phyloP scores from a whole-genome alignment of 345 rosid genomes.

The Chamaenerion angustifolium region DNA sequence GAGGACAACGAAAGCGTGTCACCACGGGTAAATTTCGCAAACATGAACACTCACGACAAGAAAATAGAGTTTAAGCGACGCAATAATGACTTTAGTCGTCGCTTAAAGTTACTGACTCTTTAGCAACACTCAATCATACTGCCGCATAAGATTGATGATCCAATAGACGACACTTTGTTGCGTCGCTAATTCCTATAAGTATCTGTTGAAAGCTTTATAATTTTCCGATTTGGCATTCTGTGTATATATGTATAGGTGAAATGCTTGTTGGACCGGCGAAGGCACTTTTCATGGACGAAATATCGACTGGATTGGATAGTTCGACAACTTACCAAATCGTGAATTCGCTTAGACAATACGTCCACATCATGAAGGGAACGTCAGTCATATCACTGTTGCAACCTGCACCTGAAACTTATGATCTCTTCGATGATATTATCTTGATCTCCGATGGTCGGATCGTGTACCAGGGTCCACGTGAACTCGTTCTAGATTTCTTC shows the following conservation, averaged over 20 bases:
- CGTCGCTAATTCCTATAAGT: no score
- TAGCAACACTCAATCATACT: no score
- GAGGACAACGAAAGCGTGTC: conserved; percentile 29
- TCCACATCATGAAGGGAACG: conserved; percentile 49
- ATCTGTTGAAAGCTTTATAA: no score
- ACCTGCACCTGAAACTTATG: conserved; percentile 70
- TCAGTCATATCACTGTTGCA: conserved; percentile 65
- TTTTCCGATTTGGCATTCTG: neutral
- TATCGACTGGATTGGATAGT: conserved; percentile 70
- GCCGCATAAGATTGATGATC: no score
- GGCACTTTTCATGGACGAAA: conserved; percentile 66
- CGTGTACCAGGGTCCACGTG: conserved; percentile 67
- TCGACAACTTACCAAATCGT: conserved; percentile 77
- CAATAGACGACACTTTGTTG: no score
- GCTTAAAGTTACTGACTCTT: no score
- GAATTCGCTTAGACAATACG: conserved; percentile 47
- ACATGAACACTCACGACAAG: neutral
- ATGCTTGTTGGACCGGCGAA: conserved; percentile 66
- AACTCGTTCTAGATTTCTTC: conserved; percentile 46
- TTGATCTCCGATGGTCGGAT: conserved; percentile 60
- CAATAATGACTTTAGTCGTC: no score
- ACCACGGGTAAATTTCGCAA: conserved; percentile 19
- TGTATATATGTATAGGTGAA: conserved; percentile 27
- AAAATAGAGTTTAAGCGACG: no score
- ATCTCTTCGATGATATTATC: conserved; percentile 63